Evolutionary conservation across 495 filamentous ascomycete genomes (phyloP).

Genomic region (Penicillium roqueforti): DNA sequence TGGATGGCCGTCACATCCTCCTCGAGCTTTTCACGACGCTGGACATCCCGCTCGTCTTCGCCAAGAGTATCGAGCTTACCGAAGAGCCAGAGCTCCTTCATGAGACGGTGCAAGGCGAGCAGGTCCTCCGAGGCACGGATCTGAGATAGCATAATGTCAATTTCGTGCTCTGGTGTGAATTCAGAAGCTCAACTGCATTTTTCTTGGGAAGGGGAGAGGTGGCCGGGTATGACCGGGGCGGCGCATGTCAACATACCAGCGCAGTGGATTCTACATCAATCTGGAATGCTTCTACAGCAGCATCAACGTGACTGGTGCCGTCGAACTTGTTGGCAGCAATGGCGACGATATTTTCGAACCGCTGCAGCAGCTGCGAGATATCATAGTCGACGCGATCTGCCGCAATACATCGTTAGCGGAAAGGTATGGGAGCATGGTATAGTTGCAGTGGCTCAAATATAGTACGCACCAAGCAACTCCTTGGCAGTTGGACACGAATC

Average conservation of each 20-base stretch:
- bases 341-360: constrained; percentile 59
- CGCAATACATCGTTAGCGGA: constrained; percentile 11
- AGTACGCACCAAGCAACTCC: background rate
- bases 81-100: constrained; percentile 76
- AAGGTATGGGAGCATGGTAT: background rate
- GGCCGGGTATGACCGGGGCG: background rate
- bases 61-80: constrained; percentile 64
- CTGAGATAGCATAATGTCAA: constrained; percentile 28
- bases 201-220: background rate
- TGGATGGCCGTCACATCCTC: constrained; percentile 44
- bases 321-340: constrained; percentile 42
- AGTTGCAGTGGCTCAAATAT: background rate
- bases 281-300: constrained; percentile 57
- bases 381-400: constrained; percentile 53
- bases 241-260: constrained; percentile 43
- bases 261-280: constrained; percentile 62
- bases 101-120: constrained; percentile 54
- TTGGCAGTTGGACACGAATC: background rate
- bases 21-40: constrained; percentile 47
- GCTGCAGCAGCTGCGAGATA: constrained; percentile 53
- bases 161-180: background rate
- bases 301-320: constrained; percentile 34
- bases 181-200: background rate
- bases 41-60: constrained; percentile 40
- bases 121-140: constrained; percentile 64